A percentile compares a stretch with the other conserved stretches of the same genome.
Evolutionary conservation across 129 eudicot genomes (phyloP).

Genomic region (Centaurea solstitialis): DNA sequence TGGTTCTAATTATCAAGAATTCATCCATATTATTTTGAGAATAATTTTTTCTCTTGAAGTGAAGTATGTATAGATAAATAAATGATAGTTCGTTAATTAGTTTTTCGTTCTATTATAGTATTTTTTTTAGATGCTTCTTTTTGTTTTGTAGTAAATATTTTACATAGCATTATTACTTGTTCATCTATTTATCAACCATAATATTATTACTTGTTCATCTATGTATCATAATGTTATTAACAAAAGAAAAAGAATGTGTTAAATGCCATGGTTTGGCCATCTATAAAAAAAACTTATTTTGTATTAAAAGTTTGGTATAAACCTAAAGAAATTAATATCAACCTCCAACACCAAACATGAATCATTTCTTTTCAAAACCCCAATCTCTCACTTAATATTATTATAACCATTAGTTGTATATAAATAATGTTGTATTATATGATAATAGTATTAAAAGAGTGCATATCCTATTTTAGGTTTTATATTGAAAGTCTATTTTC

Average conservation of each 20-base stretch:
- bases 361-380: neutral
- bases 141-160: neutral
- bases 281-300: neutral
- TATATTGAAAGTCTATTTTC: too few relatives aligned
- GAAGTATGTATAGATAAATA: neutral
- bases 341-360: neutral
- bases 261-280: conserved; percentile 22
- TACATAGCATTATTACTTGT: too few relatives aligned
- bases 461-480: neutral
- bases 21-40: neutral
- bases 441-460: neutral
- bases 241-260: conserved; percentile 3
- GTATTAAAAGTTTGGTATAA: conserved; percentile 19
- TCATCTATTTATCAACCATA: too few relatives aligned
- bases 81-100: neutral
- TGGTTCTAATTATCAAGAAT: neutral
- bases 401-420: neutral
- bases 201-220: too few relatives aligned
- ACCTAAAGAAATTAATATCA: conserved; percentile 14
- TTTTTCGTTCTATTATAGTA: neutral
- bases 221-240: too few relatives aligned
- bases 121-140: too few relatives aligned
- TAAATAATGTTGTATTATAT: neutral
- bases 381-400: neutral
- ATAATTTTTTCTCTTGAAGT: neutral